phyloP scores from a whole-genome alignment of 805 yeast genomes.

The Suhomyces sp. region DNA sequence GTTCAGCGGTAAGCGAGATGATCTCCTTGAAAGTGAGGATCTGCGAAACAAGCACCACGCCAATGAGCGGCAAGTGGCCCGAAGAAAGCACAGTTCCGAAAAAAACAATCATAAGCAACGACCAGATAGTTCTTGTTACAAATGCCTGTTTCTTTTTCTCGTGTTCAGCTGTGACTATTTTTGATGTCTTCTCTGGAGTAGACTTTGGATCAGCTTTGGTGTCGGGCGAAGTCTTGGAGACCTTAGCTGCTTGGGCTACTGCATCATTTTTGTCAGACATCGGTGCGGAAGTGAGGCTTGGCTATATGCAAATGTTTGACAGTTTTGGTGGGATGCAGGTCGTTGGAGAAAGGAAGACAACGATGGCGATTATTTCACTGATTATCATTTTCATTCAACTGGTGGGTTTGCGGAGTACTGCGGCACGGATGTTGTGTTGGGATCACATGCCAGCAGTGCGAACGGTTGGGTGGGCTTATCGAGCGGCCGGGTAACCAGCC shows the following conservation, averaged over 20 bases:
- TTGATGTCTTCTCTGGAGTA: background rate
- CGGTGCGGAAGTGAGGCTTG: background rate
- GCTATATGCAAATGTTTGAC: background rate
- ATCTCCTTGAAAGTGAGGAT: conserved; percentile 87
- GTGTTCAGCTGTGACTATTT: conserved; percentile 26
- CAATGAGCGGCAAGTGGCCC: conserved; percentile 82
- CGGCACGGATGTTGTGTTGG: background rate
- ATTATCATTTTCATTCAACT: background rate
- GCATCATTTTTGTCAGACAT: background rate
- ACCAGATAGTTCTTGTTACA: conserved; percentile 87
- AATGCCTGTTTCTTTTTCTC: conserved; percentile 80
- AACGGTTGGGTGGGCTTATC: background rate
- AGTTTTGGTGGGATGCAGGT: background rate
- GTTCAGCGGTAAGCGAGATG: conserved; percentile 78
- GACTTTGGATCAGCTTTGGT: background rate
- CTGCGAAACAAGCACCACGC: conserved; percentile 70
- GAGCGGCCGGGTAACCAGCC: background rate
- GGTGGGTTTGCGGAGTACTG: background rate
- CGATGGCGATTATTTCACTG: background rate
- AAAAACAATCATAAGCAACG: conserved; percentile 80
- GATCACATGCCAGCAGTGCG: background rate
- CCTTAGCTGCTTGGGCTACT: background rate
- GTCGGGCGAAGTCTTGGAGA: background rate
- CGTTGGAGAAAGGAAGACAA: background rate
- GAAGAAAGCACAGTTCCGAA: conserved; percentile 70